These are phyloP conservation scores for Candolleomyces eurysporus DNA, from an alignment of 768 basidiomycete genomes.

Conservation along the genomic window DNA sequence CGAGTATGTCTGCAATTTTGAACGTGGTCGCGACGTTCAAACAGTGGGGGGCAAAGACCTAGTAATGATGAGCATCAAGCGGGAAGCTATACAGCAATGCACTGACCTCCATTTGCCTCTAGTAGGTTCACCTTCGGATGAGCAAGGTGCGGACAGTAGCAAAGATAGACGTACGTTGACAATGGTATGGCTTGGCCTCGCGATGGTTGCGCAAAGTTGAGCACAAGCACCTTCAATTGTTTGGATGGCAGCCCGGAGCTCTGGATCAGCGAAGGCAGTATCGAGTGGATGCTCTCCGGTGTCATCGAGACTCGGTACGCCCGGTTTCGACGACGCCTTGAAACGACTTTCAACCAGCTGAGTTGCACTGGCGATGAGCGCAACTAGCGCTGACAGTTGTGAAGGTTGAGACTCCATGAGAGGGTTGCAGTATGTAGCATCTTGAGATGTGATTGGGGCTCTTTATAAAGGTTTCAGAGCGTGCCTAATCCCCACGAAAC, in stretches of 20 bases:
- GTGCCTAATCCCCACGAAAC: neutral
- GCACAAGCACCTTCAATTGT: conserved; percentile 34
- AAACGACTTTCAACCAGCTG: conserved; percentile 22
- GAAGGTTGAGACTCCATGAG: neutral
- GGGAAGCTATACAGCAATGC: neutral
- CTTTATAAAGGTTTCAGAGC: neutral
- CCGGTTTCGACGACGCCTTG: conserved; percentile 19
- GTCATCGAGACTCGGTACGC: conserved; percentile 31
- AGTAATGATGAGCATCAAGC: neutral
- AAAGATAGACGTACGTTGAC: conserved; percentile 23
- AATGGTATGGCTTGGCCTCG: conserved; percentile 29
- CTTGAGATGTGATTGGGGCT: neutral
- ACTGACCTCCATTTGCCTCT: conserved; percentile 16
- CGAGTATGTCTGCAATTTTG: conserved; percentile 37
- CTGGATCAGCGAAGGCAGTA: conserved; percentile 16
- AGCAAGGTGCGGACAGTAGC: neutral
- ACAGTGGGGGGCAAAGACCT: conserved; percentile 32
- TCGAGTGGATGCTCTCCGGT: conserved; percentile 34
- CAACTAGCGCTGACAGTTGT: conserved; percentile 16
- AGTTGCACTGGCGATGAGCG: conserved; percentile 18
- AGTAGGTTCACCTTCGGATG: neutral
- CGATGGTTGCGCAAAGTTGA: conserved; percentile 28
- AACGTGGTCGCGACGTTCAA: conserved; percentile 32
- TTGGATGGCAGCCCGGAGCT: conserved; percentile 27
- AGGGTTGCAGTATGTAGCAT: neutral